Percentiles rank a stretch among this genome's conserved stretches.
These are phyloP conservation scores for Hypomyces rosellus DNA, from an alignment of 2,329 filamentous ascomycete species.

Conservation along the genomic window DNA sequence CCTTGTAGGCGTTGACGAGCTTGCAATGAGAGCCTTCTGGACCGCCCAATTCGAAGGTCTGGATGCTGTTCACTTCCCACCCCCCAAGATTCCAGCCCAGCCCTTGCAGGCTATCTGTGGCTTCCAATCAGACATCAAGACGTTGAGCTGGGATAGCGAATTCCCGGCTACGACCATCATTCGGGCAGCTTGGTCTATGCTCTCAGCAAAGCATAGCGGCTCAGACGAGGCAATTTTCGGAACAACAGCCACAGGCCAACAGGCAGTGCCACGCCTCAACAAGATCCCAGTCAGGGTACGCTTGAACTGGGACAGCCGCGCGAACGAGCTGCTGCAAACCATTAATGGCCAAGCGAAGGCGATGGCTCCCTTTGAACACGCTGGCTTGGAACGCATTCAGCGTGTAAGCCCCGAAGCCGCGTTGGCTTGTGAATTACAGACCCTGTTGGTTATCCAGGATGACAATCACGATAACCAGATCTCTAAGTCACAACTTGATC, in stretches of 20 bases:
- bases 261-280: constrained; percentile 20
- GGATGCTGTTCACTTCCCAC: not conserved
- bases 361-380: too few relatives aligned
- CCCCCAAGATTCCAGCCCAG: not conserved
- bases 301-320: too few relatives aligned
- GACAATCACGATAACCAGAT: too few relatives aligned
- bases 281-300: constrained; percentile 16
- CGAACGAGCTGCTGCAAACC: too few relatives aligned
- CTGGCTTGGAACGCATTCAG: too few relatives aligned
- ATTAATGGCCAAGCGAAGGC: too few relatives aligned
- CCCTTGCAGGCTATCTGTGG: not conserved
- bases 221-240: constrained; percentile 26
- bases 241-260: constrained; percentile 16
- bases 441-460: too few relatives aligned
- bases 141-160: too few relatives aligned
- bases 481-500: too few relatives aligned
- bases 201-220: constrained; percentile 8
- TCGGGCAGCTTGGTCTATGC: constrained; percentile 9
- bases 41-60: not conserved
- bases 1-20: too few relatives aligned
- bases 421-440: too few relatives aligned
- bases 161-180: not conserved
- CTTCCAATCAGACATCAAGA: not conserved
- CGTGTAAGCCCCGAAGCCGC: too few relatives aligned
- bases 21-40: not conserved